These are phyloP conservation scores for Deuterostichococcus epilithicus DNA, from an alignment of 139 green algal species.

Conservation along the genomic window DNA sequence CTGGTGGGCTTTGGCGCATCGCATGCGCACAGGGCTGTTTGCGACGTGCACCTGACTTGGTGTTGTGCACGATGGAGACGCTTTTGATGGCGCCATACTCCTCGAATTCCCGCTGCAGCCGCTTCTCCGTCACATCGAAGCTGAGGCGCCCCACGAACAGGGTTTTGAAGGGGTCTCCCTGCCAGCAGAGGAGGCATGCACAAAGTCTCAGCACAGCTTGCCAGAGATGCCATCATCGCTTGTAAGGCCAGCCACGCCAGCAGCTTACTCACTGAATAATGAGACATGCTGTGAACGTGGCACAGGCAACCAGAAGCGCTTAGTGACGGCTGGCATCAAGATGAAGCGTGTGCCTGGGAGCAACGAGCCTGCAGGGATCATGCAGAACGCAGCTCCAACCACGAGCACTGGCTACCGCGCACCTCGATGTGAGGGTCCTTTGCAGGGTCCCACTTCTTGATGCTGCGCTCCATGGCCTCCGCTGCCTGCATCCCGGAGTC, in stretches of 20 bases:
- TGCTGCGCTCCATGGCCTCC: slow-evolving; percentile 40
- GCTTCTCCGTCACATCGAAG: slow-evolving; percentile 78
- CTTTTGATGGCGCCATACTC: slow-evolving; percentile 83
- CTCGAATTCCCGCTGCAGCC: slow-evolving; percentile 78
- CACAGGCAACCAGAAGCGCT: background rate
- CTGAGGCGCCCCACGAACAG: slow-evolving; percentile 76
- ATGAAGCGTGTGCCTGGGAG: background rate
- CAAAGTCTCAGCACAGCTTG: background rate
- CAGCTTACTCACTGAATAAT: background rate
- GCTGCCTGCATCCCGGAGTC: slow-evolving; percentile 41
- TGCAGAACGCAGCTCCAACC: background rate
- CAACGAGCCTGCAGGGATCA: background rate
- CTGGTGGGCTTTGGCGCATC: background rate
- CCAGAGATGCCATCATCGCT: background rate
- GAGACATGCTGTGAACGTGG: background rate
- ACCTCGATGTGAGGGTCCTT: slow-evolving; percentile 74
- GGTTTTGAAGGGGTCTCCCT: slow-evolving; percentile 88
- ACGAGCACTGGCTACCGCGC: background rate
- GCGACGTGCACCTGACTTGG: slow-evolving; percentile 28
- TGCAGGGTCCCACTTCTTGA: slow-evolving; percentile 57
- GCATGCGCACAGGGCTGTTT: background rate
- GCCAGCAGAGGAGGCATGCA: slow-evolving; percentile 16
- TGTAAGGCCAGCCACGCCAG: background rate
- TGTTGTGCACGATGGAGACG: slow-evolving; percentile 71
- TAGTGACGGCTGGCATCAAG: background rate